Conservation (phyloP, 495 filamentous ascomycete genomes). For the Hyaloscypha variabilis region DNA sequence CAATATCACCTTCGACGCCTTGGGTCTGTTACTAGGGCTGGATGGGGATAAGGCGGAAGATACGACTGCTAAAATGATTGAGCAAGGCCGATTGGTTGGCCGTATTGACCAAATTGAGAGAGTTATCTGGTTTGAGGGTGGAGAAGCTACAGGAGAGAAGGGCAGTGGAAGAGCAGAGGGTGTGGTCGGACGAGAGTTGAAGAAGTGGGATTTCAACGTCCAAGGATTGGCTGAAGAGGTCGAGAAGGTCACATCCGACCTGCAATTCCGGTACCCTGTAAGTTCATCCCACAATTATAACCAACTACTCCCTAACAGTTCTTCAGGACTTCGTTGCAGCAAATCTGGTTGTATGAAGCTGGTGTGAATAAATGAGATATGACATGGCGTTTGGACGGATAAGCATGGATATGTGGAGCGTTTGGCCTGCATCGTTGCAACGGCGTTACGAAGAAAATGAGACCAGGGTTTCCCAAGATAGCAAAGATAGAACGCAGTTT, state of each 20-base stretch:
- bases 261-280: conserved; percentile 73
- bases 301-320: conserved; percentile 9
- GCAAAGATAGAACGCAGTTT: conserved; percentile 15
- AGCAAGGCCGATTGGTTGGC: conserved; percentile 83
- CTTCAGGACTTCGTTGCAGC: conserved; percentile 52
- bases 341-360: conserved; percentile 42
- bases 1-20: conserved; percentile 81
- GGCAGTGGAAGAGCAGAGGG: conserved; percentile 59
- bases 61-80: conserved; percentile 93
- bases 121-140: conserved; percentile 80
- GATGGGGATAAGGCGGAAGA: conserved; percentile 84
- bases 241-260: conserved; percentile 77
- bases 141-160: conserved; percentile 67
- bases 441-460: conserved; percentile 29
- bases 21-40: conserved; percentile 77
- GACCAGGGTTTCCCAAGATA: conserved; percentile 7
- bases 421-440: conserved; percentile 25
- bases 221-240: conserved; percentile 84
- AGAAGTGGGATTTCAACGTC: conserved; percentile 88
- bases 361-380: not conserved
- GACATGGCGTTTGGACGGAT: conserved; percentile 26
- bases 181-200: conserved; percentile 66
- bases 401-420: conserved; percentile 26
- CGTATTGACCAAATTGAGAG: conserved; percentile 94
- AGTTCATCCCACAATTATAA: conserved; percentile 1